Evolutionary conservation across 768 basidiomycete genomes (phyloP), one percentile per base, ranked within the genome.

Genomic region (Hygrophoropsis aurantiaca): DNA sequence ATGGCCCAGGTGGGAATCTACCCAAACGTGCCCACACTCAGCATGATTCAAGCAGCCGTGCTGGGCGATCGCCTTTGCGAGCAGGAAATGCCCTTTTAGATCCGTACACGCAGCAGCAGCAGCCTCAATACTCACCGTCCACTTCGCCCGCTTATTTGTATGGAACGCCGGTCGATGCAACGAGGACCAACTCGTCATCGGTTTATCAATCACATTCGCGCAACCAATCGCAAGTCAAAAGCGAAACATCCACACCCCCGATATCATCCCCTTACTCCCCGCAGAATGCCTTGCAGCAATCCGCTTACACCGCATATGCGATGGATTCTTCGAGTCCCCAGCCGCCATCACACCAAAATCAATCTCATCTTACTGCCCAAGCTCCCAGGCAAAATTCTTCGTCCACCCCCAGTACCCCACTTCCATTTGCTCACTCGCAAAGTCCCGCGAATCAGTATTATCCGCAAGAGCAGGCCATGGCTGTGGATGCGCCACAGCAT

Each of bases 371-470:
- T 36, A 69, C 68, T 32, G 67, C 78, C 18, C 78, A 77, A 52
- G 58, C 68, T 37, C 68, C 78, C 37, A 58, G 68, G 43, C 77
- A 81, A 56, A 70, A 71, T n/a, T 81, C 85, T 6, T 57, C 75
- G 34, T 89, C 88, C 2, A 81, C 78, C 25, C 88, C 89, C 15
- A 73, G 80, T 33, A 90, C 87, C 0, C 89, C 87, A 10, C 72
- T 90, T 54, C 84, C 85, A 3, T 85, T 82, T 56, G 66, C 79
- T 33, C 81, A 81, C 39, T 68, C 75, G 4, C 77, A 76, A 39
- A 73, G 71, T 43, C 73, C 78, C 23, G 66, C 72, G 16, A 69
- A 73, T 45, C 82, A 80, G 35, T 78, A 80, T 51, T 85, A 82
- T 54, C 63, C 80, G 15, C 78, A 81, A 54, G 82, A 85, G 49